These are phyloP conservation scores for Kwoniella botswanensis DNA, from an alignment of 768 basidiomycete genomes.

Conservation along the genomic window DNA sequence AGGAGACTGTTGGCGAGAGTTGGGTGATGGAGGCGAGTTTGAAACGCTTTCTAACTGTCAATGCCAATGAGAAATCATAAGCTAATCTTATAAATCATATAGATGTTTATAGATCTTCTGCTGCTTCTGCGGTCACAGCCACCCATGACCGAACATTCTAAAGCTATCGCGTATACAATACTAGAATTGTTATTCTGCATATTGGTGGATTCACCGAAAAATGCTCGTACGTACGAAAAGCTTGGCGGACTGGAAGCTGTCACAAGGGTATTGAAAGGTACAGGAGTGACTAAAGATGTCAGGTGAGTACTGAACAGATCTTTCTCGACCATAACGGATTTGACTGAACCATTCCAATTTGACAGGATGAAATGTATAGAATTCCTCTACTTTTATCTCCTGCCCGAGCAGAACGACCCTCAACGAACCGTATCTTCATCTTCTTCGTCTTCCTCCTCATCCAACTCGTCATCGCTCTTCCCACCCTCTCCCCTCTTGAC, in stretches of 20 bases:
- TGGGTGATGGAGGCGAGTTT: constrained; percentile 49
- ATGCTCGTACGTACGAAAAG: constrained; percentile 79
- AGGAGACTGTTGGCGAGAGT: constrained; percentile 33
- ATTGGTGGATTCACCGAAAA: constrained; percentile 79
- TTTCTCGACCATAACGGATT: too few relatives aligned
- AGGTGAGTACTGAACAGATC: constrained; percentile 62
- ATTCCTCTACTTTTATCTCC: constrained; percentile 90
- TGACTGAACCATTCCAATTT: too few relatives aligned
- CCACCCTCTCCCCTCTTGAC: constrained; percentile 26
- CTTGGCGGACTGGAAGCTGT: constrained; percentile 77
- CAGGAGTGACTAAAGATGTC: constrained; percentile 83
- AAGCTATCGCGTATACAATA: constrained; percentile 70
- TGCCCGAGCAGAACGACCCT: constrained; percentile 67
- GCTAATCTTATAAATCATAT: neutral
- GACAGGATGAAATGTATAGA: constrained; percentile 93
- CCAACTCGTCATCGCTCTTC: constrained; percentile 27
- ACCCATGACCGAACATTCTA: constrained; percentile 26
- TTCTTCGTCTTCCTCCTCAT: constrained; percentile 34
- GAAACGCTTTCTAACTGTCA: neutral
- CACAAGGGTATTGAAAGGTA: constrained; percentile 85
- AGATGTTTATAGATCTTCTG: constrained; percentile 49
- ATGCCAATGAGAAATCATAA: neutral
- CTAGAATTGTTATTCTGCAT: constrained; percentile 85
- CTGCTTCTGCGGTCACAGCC: constrained; percentile 43
- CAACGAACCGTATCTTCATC: constrained; percentile 30